Conservation (phyloP, 2,329 filamentous ascomycete genomes). For the Apiospora kogelbergensis region DNA sequence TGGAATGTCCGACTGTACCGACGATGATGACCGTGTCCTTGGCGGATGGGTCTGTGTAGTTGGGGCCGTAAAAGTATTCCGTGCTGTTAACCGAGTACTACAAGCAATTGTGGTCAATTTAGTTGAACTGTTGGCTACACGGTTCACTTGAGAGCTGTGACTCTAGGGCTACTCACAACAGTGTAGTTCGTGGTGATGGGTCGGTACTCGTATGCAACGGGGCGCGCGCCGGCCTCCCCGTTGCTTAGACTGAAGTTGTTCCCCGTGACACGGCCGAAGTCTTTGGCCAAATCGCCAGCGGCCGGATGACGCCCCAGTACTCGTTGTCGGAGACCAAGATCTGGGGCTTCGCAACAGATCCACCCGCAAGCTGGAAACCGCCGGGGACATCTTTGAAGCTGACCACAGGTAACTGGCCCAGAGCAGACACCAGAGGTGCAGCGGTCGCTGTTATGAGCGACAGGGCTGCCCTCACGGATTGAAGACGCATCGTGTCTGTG, state of each 20-base stretch:
- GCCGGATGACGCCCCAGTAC: slow-evolving; percentile 69
- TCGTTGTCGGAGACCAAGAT: slow-evolving; percentile 59
- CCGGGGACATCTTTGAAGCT: slow-evolving; percentile 22
- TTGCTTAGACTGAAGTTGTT: slow-evolving; percentile 61
- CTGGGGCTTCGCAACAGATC: slow-evolving; percentile 26
- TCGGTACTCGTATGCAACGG: slow-evolving; percentile 41
- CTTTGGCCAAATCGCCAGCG: slow-evolving; percentile 64
- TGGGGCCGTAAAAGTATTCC: slow-evolving; percentile 44
- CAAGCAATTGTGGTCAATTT: not conserved
- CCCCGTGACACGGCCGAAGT: slow-evolving; percentile 72
- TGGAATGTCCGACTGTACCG: slow-evolving; percentile 66
- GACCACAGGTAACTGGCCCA: slow-evolving; percentile 30
- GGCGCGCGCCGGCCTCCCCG: slow-evolving; percentile 35
- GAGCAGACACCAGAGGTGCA: slow-evolving; percentile 18
- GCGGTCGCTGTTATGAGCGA: slow-evolving; percentile 12
- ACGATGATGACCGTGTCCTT: slow-evolving; percentile 62
- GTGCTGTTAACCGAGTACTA: slow-evolving; percentile 44
- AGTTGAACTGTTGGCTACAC: not conserved
- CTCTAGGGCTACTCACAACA: slow-evolving; percentile 32
- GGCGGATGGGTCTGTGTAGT: slow-evolving; percentile 40
- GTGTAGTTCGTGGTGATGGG: slow-evolving; percentile 49
- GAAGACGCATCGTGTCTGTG: not conserved
- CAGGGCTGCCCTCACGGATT: not conserved
- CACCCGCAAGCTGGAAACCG: slow-evolving; percentile 27
- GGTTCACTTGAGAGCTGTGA: not conserved